Evolutionary conservation across 1,284 basidiomycete species (phyloP).

Genomic region (Puccinia novopanici): DNA sequence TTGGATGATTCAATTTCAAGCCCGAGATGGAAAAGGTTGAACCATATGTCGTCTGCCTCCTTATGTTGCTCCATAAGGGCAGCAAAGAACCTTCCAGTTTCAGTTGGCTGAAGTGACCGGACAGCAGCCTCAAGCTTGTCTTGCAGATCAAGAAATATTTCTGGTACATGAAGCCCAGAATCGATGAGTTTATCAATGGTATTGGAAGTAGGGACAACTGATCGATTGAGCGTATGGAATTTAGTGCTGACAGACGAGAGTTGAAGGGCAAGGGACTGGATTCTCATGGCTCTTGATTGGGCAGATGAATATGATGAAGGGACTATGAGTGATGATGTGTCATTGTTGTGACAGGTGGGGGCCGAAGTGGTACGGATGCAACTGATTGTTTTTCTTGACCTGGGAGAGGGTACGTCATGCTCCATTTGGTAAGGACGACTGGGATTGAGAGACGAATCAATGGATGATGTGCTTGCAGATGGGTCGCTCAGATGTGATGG

Average conservation of each 20-base stretch:
- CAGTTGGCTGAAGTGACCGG: slow-evolving; percentile 1
- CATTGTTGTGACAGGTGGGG: background rate
- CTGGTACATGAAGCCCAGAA: slow-evolving; percentile 40
- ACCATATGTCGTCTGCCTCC: slow-evolving; percentile 47
- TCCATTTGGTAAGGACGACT: background rate
- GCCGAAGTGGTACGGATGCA: background rate
- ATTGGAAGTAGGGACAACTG: slow-evolving; percentile 29
- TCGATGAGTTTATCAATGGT: slow-evolving; percentile 46
- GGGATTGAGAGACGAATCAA: background rate
- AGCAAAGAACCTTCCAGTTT: slow-evolving; percentile 30
- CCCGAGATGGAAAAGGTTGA: slow-evolving; percentile 22
- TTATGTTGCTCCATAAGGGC: slow-evolving; percentile 44
- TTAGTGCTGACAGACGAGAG: slow-evolving; percentile 44
- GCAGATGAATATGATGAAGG: slow-evolving; percentile 32
- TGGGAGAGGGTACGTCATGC: background rate
- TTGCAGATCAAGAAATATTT: slow-evolving; percentile 45
- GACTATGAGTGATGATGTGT: background rate
- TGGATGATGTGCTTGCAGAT: background rate
- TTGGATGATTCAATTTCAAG: slow-evolving; percentile 24
- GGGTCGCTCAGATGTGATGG: background rate
- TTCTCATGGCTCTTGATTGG: slow-evolving; percentile 46
- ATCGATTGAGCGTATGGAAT: slow-evolving; percentile 39
- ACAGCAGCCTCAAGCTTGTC: slow-evolving; percentile 41
- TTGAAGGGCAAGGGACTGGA: slow-evolving; percentile 46
- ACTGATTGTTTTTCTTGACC: background rate